These are phyloP conservation scores for Adansonia gregorii DNA, from an alignment of 441 rosid genomes.

Conservation along the genomic window DNA sequence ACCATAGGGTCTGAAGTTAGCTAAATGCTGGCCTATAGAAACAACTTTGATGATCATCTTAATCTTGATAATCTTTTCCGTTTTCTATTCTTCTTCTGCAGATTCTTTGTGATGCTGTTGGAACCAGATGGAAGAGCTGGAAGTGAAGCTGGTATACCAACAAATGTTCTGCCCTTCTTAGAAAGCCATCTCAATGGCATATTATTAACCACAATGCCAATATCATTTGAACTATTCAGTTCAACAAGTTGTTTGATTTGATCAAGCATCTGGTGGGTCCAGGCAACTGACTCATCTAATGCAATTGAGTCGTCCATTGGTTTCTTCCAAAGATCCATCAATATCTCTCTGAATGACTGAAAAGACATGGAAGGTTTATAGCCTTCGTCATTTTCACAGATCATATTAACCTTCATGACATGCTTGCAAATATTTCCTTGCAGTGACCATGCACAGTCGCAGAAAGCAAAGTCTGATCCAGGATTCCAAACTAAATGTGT, in stretches of 20 bases:
- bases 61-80: conserved; percentile 54
- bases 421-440: conserved; percentile 97
- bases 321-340: conserved; percentile 55
- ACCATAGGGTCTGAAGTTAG: neutral
- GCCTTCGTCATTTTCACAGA: conserved; percentile 48
- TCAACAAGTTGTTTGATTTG: conserved; percentile 75
- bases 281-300: conserved; percentile 71
- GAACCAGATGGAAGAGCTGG: conserved; percentile 39
- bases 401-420: conserved; percentile 78
- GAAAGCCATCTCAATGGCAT: conserved; percentile 78
- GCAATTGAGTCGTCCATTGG: conserved; percentile 73
- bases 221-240: conserved; percentile 54
- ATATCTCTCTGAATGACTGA: conserved; percentile 57
- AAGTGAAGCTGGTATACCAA: conserved; percentile 69
- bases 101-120: conserved; percentile 25
- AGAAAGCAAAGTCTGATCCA: conserved; percentile 86
- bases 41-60: conserved; percentile 31
- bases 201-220: conserved; percentile 59
- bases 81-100: conserved; percentile 42
- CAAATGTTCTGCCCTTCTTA: conserved; percentile 73
- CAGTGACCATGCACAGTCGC: conserved; percentile 90
- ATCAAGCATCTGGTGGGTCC: conserved; percentile 71
- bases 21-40: neutral
- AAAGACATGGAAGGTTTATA: conserved; percentile 68
- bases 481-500: conserved; percentile 78